Conservation (phyloP, 257 asterid genomes). For the Petrea volubilis region DNA sequence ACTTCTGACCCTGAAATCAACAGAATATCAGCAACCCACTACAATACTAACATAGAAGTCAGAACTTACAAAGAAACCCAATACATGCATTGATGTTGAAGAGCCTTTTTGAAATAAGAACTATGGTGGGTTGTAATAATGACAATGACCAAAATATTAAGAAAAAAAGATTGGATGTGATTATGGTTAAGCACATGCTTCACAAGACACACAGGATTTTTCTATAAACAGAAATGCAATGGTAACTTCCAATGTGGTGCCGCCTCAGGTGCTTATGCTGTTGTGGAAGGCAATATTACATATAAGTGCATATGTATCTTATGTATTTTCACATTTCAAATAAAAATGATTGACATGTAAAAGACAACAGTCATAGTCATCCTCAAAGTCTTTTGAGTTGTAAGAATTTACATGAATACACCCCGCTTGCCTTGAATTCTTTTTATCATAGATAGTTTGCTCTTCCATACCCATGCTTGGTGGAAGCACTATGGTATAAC, state of each 20-base stretch:
- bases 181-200: not conserved
- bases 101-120: not conserved
- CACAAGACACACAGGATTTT: conserved; percentile 4
- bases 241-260: not conserved
- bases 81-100: not conserved
- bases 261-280: not conserved
- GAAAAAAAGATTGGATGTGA: not conserved
- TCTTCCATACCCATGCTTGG: conserved; percentile 3
- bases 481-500: not conserved
- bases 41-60: not conserved
- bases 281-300: too few species aligned
- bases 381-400: not conserved
- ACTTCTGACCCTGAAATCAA: conserved; percentile 89
- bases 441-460: not conserved
- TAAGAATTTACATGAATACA: too few species aligned
- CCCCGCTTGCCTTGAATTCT: too few species aligned
- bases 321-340: too few species aligned
- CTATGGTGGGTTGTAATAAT: not conserved
- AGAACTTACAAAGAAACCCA: not conserved
- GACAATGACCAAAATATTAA: not conserved
- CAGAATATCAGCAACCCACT: conserved; percentile 2
- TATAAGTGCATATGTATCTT: too few species aligned
- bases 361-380: not conserved
- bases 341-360: too few species aligned
- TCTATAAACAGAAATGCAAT: not conserved